Evolutionary conservation across 345 rosid species (phyloP).

Genomic region (Mercurialis annua): DNA sequence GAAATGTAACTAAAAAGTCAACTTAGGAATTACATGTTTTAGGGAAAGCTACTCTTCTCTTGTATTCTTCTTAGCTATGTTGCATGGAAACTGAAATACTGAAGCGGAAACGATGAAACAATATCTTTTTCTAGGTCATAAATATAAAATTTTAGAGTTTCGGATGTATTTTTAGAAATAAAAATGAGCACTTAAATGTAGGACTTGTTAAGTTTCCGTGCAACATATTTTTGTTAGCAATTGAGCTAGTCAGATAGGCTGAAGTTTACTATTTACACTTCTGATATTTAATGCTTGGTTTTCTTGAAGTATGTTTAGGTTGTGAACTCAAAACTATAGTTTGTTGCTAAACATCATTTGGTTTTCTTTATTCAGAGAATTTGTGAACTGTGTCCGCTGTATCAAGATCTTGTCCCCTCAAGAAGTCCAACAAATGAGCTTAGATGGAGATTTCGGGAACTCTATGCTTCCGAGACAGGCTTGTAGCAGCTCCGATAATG

Average conservation of each 20-base stretch:
- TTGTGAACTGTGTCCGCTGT: slow-evolving; percentile 61
- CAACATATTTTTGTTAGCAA: neutral
- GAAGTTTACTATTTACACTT: neutral
- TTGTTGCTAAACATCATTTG: slow-evolving; percentile 5
- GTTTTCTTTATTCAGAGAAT: slow-evolving; percentile 44
- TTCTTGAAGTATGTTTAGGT: neutral
- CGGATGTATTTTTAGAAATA: too few species aligned
- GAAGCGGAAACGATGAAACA: too few species aligned
- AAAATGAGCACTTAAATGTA: too few species aligned
- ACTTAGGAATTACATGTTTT: neutral
- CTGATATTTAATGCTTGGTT: neutral
- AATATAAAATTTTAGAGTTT: too few species aligned
- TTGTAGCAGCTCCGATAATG: slow-evolving; percentile 68
- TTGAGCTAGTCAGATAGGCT: neutral
- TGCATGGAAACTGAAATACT: too few species aligned
- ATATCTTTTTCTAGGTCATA: too few species aligned
- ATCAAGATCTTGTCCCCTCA: slow-evolving; percentile 72
- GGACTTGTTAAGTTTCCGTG: too few species aligned
- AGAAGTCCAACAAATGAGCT: slow-evolving; percentile 78
- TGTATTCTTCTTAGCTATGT: neutral
- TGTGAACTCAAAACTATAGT: neutral
- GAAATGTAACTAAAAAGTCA: neutral
- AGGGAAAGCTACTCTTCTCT: neutral
- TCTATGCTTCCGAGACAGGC: slow-evolving; percentile 53
- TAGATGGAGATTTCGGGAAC: slow-evolving; percentile 63